Evolutionary conservation across 805 yeast species (phyloP).

Genomic region (Ogataea salicorniae): DNA sequence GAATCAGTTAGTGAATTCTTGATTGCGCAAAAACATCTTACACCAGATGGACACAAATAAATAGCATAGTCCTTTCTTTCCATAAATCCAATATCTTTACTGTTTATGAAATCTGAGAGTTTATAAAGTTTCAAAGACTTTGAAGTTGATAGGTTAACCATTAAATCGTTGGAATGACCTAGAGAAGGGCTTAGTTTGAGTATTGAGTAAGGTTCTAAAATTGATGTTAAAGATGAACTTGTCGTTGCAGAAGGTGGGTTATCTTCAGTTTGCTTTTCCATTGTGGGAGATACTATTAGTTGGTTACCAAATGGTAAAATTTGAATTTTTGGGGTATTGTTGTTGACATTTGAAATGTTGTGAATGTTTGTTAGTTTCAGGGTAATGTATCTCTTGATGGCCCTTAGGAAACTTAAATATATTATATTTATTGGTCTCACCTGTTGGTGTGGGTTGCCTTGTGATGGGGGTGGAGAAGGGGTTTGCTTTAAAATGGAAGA

Average conservation of each 20-base stretch:
- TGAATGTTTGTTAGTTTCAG: constrained; percentile 20
- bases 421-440: constrained; percentile 27
- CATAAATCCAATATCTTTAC: constrained; percentile 8
- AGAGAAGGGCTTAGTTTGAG: constrained; percentile 45
- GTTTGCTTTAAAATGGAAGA: constrained; percentile 19
- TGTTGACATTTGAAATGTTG: constrained; percentile 9
- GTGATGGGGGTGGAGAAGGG: neutral
- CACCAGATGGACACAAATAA: constrained; percentile 53
- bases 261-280: constrained; percentile 10
- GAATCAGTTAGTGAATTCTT: constrained; percentile 32
- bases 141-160: constrained; percentile 30
- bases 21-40: constrained; percentile 38
- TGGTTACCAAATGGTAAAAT: constrained; percentile 50
- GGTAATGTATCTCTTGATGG: constrained; percentile 39
- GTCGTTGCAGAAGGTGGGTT: neutral
- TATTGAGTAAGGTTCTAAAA: constrained; percentile 23
- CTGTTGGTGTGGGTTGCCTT: neutral
- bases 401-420: constrained; percentile 45
- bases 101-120: constrained; percentile 11
- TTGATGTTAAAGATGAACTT: neutral
- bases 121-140: constrained; percentile 16
- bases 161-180: constrained; percentile 40
- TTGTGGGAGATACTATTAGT: constrained; percentile 27
- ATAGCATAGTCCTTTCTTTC: constrained; percentile 33
- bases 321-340: constrained; percentile 21